These are phyloP conservation scores for Fusarium devonianum DNA, from an alignment of 2,329 filamentous ascomycete genomes.

Conservation along the genomic window DNA sequence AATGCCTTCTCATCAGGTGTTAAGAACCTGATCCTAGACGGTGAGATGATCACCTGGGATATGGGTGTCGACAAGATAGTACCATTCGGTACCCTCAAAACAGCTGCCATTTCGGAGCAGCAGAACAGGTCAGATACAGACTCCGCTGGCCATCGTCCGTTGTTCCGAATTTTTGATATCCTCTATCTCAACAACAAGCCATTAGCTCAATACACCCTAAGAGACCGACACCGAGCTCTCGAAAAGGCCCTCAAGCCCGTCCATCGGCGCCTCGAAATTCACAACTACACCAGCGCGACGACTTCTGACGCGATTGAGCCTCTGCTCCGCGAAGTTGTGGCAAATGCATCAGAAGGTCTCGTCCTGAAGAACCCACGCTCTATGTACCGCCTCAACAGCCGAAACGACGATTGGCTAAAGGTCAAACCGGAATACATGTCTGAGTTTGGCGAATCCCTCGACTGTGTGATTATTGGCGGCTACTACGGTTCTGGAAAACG, in stretches of 20 bases:
- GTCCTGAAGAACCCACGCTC: slow-evolving; percentile 94
- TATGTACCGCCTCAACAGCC: slow-evolving; percentile 83
- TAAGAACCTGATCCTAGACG: slow-evolving; percentile 88
- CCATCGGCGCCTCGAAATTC: slow-evolving; percentile 82
- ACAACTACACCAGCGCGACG: slow-evolving; percentile 72
- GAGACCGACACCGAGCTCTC: slow-evolving; percentile 80
- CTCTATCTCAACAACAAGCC: slow-evolving; percentile 83
- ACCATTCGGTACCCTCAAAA: slow-evolving; percentile 91
- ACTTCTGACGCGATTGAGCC: slow-evolving; percentile 78
- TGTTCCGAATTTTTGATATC: slow-evolving; percentile 91
- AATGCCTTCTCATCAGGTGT: slow-evolving; percentile 80
- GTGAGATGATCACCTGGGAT: slow-evolving; percentile 99
- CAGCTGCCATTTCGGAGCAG: slow-evolving; percentile 82
- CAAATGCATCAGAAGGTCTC: slow-evolving; percentile 85
- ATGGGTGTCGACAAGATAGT: slow-evolving; percentile 83
- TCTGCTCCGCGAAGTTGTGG: slow-evolving; percentile 80
- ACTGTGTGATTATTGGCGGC: slow-evolving; percentile 87
- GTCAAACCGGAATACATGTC: slow-evolving; percentile 99
- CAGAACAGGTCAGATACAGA: slow-evolving; percentile 66
- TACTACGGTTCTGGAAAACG: slow-evolving; percentile 90
- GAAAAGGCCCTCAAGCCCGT: slow-evolving; percentile 73
- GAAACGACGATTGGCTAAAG: slow-evolving; percentile 97
- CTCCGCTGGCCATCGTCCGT: slow-evolving; percentile 62
- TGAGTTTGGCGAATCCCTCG: slow-evolving; percentile 91
- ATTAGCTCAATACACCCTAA: slow-evolving; percentile 82